Conservation (phyloP, 768 basidiomycete species). For the Psilocybe sp. region DNA sequence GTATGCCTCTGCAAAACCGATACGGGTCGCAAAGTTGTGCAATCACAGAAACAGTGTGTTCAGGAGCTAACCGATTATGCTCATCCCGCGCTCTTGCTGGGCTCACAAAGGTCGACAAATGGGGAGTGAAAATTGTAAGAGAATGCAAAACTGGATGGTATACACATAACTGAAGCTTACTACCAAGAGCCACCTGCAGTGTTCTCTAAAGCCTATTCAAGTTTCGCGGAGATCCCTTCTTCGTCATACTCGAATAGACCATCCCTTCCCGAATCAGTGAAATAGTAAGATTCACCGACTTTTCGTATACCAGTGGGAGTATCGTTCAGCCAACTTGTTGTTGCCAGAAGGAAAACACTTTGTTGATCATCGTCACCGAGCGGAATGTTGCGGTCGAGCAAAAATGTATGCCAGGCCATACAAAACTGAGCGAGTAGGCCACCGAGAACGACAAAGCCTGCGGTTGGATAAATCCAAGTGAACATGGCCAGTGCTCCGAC, state of each 20-base stretch:
- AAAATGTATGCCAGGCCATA: slow-evolving; percentile 35
- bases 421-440: slow-evolving; percentile 25
- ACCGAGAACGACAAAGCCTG: slow-evolving; percentile 22
- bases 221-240: no score
- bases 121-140: no score
- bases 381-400: slow-evolving; percentile 27
- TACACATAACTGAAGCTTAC: no score
- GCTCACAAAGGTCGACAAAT: no score
- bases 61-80: no score
- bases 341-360: slow-evolving; percentile 31
- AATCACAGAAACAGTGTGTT: no score
- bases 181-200: no score
- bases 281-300: slow-evolving; percentile 16
- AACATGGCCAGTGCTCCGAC: slow-evolving; percentile 25
- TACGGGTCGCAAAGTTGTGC: no score
- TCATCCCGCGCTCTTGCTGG: no score
- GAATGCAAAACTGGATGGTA: no score
- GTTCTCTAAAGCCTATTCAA: no score
- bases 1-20: no score
- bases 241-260: background rate
- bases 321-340: slow-evolving; percentile 23
- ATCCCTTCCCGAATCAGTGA: background rate
- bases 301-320: slow-evolving; percentile 12
- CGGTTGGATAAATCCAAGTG: slow-evolving; percentile 24
- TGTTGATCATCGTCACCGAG: slow-evolving; percentile 41